Evolutionary conservation across 176 grass and related monocot genomes (phyloP).

Genomic region (Miscanthus lutarioriparius): DNA sequence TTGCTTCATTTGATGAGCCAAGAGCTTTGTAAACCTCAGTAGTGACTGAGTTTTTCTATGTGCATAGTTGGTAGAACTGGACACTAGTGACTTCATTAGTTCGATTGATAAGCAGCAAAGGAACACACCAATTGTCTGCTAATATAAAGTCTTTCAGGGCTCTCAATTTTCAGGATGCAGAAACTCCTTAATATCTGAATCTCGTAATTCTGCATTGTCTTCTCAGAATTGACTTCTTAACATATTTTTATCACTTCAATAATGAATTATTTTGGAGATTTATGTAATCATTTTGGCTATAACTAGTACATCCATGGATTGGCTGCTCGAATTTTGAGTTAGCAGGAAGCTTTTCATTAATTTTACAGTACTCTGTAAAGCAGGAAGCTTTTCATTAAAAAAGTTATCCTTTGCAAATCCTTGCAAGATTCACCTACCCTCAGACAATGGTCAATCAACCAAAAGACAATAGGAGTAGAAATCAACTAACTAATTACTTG

Average conservation of each 20-base stretch:
- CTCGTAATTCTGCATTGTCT: constrained; percentile 18
- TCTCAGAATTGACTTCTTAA: constrained; percentile 43
- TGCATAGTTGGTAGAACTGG: background rate
- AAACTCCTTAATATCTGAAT: constrained; percentile 11
- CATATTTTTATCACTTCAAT: constrained; percentile 35
- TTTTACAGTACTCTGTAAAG: too few relatives aligned
- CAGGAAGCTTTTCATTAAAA: too few relatives aligned
- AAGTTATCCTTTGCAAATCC: too few relatives aligned
- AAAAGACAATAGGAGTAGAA: too few relatives aligned
- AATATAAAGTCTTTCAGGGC: constrained; percentile 4
- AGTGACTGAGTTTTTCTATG: background rate
- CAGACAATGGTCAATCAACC: too few relatives aligned
- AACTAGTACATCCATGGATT: constrained; percentile 89
- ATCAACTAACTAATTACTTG: too few relatives aligned
- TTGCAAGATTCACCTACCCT: too few relatives aligned
- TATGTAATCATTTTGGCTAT: constrained; percentile 50
- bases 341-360: too few relatives aligned
- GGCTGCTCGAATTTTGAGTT: constrained; percentile 86
- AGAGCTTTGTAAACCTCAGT: background rate
- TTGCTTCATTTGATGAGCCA: background rate
- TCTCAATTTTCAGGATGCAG: background rate
- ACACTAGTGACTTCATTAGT: background rate
- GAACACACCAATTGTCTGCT: background rate
- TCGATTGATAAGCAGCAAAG: background rate
- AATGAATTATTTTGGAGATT: constrained; percentile 48